phyloP scores from a whole-genome alignment of 495 filamentous ascomycete genomes.

The Neurospora sp. region DNA sequence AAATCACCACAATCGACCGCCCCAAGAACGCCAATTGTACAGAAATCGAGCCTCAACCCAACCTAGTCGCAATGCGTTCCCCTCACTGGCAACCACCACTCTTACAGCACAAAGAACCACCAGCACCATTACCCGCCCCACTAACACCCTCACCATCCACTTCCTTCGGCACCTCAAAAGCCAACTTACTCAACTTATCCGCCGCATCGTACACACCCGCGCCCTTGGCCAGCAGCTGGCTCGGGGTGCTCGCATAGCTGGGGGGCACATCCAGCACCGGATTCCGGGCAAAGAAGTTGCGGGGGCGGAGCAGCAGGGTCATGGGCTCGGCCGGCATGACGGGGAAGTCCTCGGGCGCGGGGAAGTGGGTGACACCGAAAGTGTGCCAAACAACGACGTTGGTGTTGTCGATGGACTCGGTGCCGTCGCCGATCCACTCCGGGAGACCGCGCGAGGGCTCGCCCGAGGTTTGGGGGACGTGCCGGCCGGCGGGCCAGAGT shows the following conservation, averaged over 20 bases:
- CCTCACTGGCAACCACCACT: conserved; percentile 52
- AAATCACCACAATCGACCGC: not conserved
- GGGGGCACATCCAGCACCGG: conserved; percentile 83
- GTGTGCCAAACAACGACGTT: conserved; percentile 96
- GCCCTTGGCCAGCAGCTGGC: conserved; percentile 46
- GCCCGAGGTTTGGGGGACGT: conserved; percentile 88
- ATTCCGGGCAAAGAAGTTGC: conserved; percentile 82
- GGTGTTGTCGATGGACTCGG: conserved; percentile 64
- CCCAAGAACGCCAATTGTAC: conserved; percentile 12
- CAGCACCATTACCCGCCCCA: not conserved
- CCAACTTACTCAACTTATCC: conserved; percentile 37
- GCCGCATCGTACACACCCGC: conserved; percentile 34
- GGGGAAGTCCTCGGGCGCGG: conserved; percentile 85
- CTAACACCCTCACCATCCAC: conserved; percentile 18
- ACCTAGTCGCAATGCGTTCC: conserved; percentile 29
- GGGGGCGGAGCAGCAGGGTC: conserved; percentile 69
- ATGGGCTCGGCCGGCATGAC: conserved; percentile 85
- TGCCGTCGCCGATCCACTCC: conserved; percentile 73
- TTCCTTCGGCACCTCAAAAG: conserved; percentile 23
- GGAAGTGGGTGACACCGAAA: conserved; percentile 89
- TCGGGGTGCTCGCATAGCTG: conserved; percentile 64
- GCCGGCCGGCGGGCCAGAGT: conserved; percentile 83
- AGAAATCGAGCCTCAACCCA: not conserved
- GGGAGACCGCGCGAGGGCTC: conserved; percentile 70
- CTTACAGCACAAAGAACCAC: not conserved